Base-by-base conservation (phyloP, 2,329 filamentous ascomycete genomes). In the Escovopsis sp. region DNA sequence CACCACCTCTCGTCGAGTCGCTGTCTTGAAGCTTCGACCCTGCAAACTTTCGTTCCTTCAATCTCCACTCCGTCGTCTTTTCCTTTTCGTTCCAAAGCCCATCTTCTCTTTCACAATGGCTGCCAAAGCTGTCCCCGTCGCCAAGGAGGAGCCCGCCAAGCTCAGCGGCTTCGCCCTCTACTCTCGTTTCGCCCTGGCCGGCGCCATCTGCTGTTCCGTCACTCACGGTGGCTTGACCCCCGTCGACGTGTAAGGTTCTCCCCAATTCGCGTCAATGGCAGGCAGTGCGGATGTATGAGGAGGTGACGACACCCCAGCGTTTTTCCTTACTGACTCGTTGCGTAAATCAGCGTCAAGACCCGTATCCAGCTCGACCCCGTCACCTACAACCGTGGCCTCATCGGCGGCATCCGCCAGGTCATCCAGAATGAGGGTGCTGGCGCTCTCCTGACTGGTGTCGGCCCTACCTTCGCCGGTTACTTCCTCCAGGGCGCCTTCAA, bases 201-300 rank as follows among this genome's bases (percentile, higher is more conserved):
- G 91, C 70, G 91, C 91, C 58, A 72, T 96, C 74, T 95, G 91
- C 81, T 98, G 91, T 70, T 91, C 88, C 57, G 72, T 96, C 70
- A 98, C 91, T 62, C 91, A 98, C 78, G 91, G 89, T 68, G 83
- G 76, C 61, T 80, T 96, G 59, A 98, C 91, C 55, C 91, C 91
- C 62, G 87, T 98, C 67, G 91, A 98, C 84, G 91, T 98, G 89
- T 96, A 28, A 30, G 28, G 28, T 6, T 30, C 3, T 30, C 28
- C 28, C 28, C 28, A 6, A 10, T 6, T 30, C 28, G 6, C 23
- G 32, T 37, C 26, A 8, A 28, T 4, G 5, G 26, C 38, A 10
- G 15, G 15, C 15, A 15, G 15, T 15, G 15, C 15, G 15, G 15
- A 15, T 15, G 15, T 15, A 15, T 15, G 15, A 15, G 15, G 15